Evolutionary conservation across 2,329 filamentous ascomycete genomes (phyloP).

Genomic region (Calonectria multiphialidica): DNA sequence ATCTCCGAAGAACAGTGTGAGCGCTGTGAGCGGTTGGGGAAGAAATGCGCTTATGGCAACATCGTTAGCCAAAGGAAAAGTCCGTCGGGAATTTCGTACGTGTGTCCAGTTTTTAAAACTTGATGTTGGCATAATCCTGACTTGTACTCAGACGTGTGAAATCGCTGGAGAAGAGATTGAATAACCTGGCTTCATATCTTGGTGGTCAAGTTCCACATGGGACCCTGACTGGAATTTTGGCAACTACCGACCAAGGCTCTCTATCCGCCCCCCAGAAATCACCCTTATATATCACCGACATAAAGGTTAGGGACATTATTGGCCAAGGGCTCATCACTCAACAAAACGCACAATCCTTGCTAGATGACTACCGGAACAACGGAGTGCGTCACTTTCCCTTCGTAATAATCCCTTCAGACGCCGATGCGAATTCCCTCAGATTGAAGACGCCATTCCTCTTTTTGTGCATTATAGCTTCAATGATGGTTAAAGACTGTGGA

Average conservation of each 20-base stretch:
- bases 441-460: not conserved
- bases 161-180: not conserved
- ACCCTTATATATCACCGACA: not conserved
- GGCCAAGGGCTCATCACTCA: not conserved
- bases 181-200: not conserved
- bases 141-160: not conserved
- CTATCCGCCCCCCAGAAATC: not conserved
- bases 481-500: slow-evolving; percentile 2
- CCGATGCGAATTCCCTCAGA: not conserved
- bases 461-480: not conserved
- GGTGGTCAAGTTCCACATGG: too few relatives aligned
- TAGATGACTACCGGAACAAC: slow-evolving; percentile 4
- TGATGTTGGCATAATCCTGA: not conserved
- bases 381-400: slow-evolving; percentile 7
- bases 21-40: not conserved
- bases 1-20: not conserved
- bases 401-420: not conserved
- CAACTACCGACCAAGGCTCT: too few relatives aligned
- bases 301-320: not conserved
- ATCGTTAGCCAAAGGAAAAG: not conserved
- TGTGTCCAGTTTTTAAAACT: too few relatives aligned
- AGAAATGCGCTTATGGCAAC: not conserved
- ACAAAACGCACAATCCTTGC: not conserved
- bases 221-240: too few relatives aligned
- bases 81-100: not conserved